These are phyloP conservation scores for Kuraishia borneana DNA, from an alignment of 805 yeast genomes.

Conservation along the genomic window DNA sequence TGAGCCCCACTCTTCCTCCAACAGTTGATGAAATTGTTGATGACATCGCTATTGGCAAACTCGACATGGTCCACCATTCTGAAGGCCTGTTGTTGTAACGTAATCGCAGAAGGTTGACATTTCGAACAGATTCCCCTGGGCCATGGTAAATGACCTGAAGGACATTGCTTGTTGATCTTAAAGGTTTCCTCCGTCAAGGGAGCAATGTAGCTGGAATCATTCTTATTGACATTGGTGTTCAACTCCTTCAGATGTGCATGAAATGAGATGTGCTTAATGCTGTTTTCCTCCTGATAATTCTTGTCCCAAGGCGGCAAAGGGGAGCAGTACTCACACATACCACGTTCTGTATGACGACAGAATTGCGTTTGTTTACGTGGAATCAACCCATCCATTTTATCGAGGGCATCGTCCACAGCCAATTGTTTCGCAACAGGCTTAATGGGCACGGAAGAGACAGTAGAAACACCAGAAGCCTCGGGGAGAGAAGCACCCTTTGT, in stretches of 20 bases:
- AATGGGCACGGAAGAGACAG: neutral
- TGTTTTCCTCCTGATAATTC: constrained; percentile 59
- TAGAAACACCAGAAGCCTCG: neutral
- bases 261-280: constrained; percentile 80
- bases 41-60: constrained; percentile 59
- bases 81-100: constrained; percentile 79
- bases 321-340: constrained; percentile 97
- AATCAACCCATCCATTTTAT: constrained; percentile 62
- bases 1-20: constrained; percentile 90
- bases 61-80: constrained; percentile 98
- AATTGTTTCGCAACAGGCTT: constrained; percentile 28
- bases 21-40: constrained; percentile 76
- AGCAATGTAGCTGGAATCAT: constrained; percentile 61
- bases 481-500: constrained; percentile 4
- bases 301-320: constrained; percentile 94
- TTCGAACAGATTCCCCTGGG: constrained; percentile 91
- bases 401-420: constrained; percentile 56
- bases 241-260: constrained; percentile 73
- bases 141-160: constrained; percentile 84
- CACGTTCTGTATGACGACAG: constrained; percentile 84
- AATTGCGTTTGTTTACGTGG: constrained; percentile 46
- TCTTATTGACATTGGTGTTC: constrained; percentile 55
- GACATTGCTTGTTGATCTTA: constrained; percentile 53
- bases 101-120: constrained; percentile 94
- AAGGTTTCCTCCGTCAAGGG: constrained; percentile 70